Base-by-base conservation (phyloP, 805 yeast species). In the Starmerella kuoi region DNA sequence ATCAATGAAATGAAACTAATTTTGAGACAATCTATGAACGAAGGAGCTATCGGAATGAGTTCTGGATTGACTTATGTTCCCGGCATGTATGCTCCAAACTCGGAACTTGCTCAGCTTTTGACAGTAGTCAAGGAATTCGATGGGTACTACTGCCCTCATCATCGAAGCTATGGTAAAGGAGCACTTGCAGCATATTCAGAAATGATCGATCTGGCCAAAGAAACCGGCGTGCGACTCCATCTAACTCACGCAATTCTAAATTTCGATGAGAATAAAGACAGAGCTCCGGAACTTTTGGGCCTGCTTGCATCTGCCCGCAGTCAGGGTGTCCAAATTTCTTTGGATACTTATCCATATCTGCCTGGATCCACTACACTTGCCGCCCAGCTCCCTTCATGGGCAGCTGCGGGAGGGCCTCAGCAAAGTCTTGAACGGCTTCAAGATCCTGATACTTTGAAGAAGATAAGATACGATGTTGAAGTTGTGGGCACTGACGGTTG, bases 111-210 rank as follows among this genome's bases (percentile, higher is more conserved):
- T 12, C 42, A 38, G 33, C 42, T 46, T 11, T 38, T 46, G 24
- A 34, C 36, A 3, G 31, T 40, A 14, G 50, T 46, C 5, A 34
- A 30, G 5, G 31, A 37, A 21, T 31, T 23, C 35, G 43, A 34
- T 18, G 50, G 50, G 1, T 46, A 46, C 34, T 46, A 34, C 42
- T 35, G 47, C 26, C 50, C 50, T n/a, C 50, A 46, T 32, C 50
- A 46, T 36, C 47, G 50, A 12, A 46, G 50, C 44, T 46, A 46
- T 27, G 50, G 50, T 4, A 40, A 40, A 34, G 50, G 50, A 12
- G 50, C 50, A 6, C 31, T 46, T 26, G 34, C 30, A n/a, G 50
- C 50, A 3, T 46, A 46, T 20, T 37, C 35, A 14, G 50, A 46
- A 23, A 46, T 46, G 50, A 44, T 46, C 15, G 48, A 44, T 12